phyloP scores from a whole-genome alignment of 1,139 yeast species.

The Yamadazyma diospyri region DNA sequence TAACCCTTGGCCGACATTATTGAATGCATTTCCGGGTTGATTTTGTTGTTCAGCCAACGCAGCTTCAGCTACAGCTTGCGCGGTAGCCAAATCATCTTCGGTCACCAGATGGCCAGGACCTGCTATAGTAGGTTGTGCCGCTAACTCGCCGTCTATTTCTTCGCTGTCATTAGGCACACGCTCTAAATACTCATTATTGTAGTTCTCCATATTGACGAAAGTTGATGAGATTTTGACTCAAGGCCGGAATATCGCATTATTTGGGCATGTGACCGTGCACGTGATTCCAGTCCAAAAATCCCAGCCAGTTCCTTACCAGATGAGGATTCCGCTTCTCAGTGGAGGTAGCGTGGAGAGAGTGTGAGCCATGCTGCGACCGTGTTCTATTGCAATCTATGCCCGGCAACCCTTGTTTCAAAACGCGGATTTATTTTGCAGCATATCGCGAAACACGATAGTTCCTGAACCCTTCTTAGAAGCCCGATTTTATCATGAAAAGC shows the following conservation, averaged over 20 bases:
- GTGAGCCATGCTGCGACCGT: no score
- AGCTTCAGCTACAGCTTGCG: slow-evolving; percentile 50
- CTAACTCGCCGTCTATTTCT: slow-evolving; percentile 2
- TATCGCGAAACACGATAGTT: no score
- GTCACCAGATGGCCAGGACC: slow-evolving; percentile 23
- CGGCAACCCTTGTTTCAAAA: no score
- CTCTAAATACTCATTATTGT: slow-evolving; percentile 14
- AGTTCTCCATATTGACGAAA: slow-evolving; percentile 12
- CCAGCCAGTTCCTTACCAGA: background rate
- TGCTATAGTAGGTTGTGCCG: slow-evolving; percentile 1
- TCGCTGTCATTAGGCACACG: slow-evolving; percentile 7
- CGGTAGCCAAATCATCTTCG: slow-evolving; percentile 36
- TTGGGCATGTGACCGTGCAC: no score
- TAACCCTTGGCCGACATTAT: slow-evolving; percentile 92
- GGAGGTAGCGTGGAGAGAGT: no score
- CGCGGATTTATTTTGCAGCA: no score
- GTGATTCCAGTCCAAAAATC: background rate
- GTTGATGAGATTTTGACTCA: slow-evolving; percentile 3
- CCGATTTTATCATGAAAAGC: no score
- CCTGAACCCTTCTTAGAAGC: no score
- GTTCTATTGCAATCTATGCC: no score
- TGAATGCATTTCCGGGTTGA: slow-evolving; percentile 68
- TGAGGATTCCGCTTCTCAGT: no score
- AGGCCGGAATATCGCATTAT: slow-evolving; percentile 3
- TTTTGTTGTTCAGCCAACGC: slow-evolving; percentile 46